phyloP scores from a whole-genome alignment of 192 early-diverging fungal genomes.

The Linnemannia schmuckeri region DNA sequence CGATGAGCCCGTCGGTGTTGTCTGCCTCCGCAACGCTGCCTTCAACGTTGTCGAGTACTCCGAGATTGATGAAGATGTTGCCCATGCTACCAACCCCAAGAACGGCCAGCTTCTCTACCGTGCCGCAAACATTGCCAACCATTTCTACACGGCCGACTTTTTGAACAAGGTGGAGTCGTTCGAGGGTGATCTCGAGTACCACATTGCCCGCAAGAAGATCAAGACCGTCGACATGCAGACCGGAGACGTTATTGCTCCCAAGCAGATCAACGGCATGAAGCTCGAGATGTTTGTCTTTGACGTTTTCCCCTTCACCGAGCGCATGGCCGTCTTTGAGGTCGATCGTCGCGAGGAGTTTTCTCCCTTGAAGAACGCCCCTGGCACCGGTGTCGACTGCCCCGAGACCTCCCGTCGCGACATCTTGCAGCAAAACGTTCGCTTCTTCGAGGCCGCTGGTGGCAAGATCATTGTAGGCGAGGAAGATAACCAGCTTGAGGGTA shows the following conservation, averaged over 20 bases:
- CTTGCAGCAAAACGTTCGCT: slow-evolving; percentile 86
- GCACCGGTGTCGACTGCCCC: slow-evolving; percentile 85
- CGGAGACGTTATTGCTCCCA: slow-evolving; percentile 77
- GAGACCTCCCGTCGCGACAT: slow-evolving; percentile 93
- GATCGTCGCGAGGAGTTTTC: slow-evolving; percentile 95
- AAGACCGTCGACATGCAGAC: slow-evolving; percentile 83
- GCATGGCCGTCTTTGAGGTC: slow-evolving; percentile 91
- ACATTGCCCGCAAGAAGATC: slow-evolving; percentile 98
- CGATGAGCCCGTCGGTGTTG: slow-evolving; percentile 93
- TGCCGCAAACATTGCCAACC: slow-evolving; percentile 98
- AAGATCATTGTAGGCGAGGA: slow-evolving; percentile 65
- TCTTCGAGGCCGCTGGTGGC: slow-evolving; percentile 86
- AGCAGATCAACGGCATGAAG: slow-evolving; percentile 93
- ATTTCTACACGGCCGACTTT: slow-evolving; percentile 95
- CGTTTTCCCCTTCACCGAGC: slow-evolving; percentile 90
- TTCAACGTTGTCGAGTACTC: slow-evolving; percentile 95
- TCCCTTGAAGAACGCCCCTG: slow-evolving; percentile 96
- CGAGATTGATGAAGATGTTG: slow-evolving; percentile 84
- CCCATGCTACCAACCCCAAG: slow-evolving; percentile 69
- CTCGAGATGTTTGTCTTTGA: slow-evolving; percentile 99
- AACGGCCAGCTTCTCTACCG: slow-evolving; percentile 82
- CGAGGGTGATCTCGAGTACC: slow-evolving; percentile 90
- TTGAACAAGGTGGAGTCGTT: slow-evolving; percentile 84
- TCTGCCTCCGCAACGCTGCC: slow-evolving; percentile 87
- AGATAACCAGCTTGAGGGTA: slow-evolving; percentile 45